Evolutionary conservation across 495 filamentous ascomycete species (phyloP).

Genomic region (Trichocladium antarcticum): DNA sequence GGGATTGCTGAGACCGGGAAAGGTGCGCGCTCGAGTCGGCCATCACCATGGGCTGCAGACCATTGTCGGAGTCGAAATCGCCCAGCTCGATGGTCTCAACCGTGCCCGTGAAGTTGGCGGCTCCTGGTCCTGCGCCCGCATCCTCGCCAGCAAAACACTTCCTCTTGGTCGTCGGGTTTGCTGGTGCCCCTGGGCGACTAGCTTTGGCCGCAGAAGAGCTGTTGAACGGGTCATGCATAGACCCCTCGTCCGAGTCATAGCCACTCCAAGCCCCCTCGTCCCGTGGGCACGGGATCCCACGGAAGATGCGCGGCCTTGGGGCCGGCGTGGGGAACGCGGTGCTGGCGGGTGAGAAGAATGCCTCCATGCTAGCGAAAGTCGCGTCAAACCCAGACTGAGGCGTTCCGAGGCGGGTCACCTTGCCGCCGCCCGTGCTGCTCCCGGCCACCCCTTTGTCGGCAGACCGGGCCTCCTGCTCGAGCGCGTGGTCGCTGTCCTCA

Average conservation of each 20-base stretch:
- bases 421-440: neutral
- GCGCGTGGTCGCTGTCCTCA: slow-evolving; percentile 47
- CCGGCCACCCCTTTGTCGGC: neutral
- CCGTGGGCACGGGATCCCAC: neutral
- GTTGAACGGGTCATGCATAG: no score
- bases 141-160: slow-evolving; percentile 9
- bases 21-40: neutral
- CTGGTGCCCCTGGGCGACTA: no score
- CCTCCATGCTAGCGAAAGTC: neutral
- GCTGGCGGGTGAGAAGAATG: neutral
- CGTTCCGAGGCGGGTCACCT: neutral
- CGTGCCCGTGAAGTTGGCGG: neutral
- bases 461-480: slow-evolving; percentile 36
- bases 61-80: slow-evolving; percentile 14
- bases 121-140: neutral
- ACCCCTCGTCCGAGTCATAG: neutral
- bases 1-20: slow-evolving; percentile 3
- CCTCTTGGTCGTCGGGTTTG: slow-evolving; percentile 1
- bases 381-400: neutral
- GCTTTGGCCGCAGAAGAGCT: neutral
- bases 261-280: neutral
- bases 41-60: slow-evolving; percentile 1
- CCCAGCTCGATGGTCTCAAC: neutral
- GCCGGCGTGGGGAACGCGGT: slow-evolving; percentile 1
- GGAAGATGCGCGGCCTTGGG: slow-evolving; percentile 1